Percentiles rank a stretch among this genome's conserved stretches.
These are phyloP conservation scores for Ophiosphaerella korrae DNA, from an alignment of 2,329 filamentous ascomycete species.

Conservation along the genomic window DNA sequence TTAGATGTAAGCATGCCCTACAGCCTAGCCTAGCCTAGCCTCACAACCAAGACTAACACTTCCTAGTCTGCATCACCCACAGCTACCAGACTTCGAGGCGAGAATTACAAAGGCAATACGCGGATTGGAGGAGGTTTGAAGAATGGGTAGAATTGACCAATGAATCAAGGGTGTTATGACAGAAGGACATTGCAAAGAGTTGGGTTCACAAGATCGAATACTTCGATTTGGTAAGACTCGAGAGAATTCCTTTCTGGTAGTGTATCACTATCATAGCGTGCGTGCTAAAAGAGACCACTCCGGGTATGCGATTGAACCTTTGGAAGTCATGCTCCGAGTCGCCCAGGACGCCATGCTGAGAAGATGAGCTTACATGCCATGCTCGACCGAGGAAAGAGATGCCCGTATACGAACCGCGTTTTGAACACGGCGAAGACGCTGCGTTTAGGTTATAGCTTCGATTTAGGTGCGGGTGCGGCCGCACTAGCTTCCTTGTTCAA, in stretches of 20 bases:
- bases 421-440: background rate
- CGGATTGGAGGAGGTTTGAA: background rate
- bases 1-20: background rate
- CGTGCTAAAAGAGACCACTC: too few species aligned
- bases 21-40: background rate
- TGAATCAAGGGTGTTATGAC: background rate
- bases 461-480: constrained; percentile 52
- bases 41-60: background rate
- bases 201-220: too few species aligned
- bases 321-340: constrained; percentile 13
- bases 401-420: background rate
- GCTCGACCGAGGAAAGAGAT: background rate
- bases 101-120: background rate
- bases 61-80: background rate
- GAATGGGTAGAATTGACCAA: constrained; percentile 2
- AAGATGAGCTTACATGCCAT: constrained; percentile 1
- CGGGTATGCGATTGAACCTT: background rate
- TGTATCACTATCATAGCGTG: too few species aligned
- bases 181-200: background rate
- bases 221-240: too few species aligned
- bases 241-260: too few species aligned
- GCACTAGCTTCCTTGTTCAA: constrained; percentile 88
- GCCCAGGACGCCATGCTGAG: constrained; percentile 12
- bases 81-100: background rate
- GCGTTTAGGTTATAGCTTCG: constrained; percentile 51